Percentiles rank a stretch among this genome's conserved stretches.
Conservation (phyloP, 352 stramenopile species). For the Halophytophthora batemanensis region DNA sequence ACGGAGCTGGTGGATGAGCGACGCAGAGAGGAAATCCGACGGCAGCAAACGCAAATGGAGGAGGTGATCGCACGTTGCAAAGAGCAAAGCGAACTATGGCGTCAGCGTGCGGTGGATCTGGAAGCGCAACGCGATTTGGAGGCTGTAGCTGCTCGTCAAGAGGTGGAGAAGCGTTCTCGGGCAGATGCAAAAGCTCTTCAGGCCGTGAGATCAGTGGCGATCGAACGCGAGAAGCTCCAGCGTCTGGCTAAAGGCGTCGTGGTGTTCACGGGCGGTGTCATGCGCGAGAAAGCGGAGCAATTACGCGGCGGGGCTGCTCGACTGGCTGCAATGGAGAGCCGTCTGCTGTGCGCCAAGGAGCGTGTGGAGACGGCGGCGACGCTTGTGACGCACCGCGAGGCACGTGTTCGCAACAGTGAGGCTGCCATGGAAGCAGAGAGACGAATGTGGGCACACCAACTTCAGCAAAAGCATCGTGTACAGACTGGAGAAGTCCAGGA, state of each 20-base stretch:
- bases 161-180: slow-evolving; percentile 17
- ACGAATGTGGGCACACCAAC: slow-evolving; percentile 28
- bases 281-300: slow-evolving; percentile 50
- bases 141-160: slow-evolving; percentile 27
- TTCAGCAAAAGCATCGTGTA: slow-evolving; percentile 20
- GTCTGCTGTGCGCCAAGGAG: slow-evolving; percentile 35
- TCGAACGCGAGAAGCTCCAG: slow-evolving; percentile 48
- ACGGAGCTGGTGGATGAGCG: slow-evolving; percentile 26
- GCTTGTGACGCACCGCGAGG: slow-evolving; percentile 50
- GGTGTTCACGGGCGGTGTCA: slow-evolving; percentile 37
- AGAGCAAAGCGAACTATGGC: slow-evolving; percentile 43
- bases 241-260: slow-evolving; percentile 40
- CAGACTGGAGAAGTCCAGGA: slow-evolving; percentile 8
- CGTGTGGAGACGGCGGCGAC: slow-evolving; percentile 37
- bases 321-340: slow-evolving; percentile 38
- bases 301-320: slow-evolving; percentile 24
- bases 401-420: slow-evolving; percentile 59
- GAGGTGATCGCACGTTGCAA: slow-evolving; percentile 15
- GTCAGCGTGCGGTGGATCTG: slow-evolving; percentile 47
- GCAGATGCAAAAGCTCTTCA: slow-evolving; percentile 43
- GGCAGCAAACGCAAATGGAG: slow-evolving; percentile 9
- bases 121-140: slow-evolving; percentile 62
- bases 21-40: slow-evolving; percentile 5
- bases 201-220: slow-evolving; percentile 43
- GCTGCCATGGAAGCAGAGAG: slow-evolving; percentile 50